These are phyloP conservation scores for Leishmania turanica DNA, from an alignment of 208 protist genomes.

Conservation along the genomic window DNA sequence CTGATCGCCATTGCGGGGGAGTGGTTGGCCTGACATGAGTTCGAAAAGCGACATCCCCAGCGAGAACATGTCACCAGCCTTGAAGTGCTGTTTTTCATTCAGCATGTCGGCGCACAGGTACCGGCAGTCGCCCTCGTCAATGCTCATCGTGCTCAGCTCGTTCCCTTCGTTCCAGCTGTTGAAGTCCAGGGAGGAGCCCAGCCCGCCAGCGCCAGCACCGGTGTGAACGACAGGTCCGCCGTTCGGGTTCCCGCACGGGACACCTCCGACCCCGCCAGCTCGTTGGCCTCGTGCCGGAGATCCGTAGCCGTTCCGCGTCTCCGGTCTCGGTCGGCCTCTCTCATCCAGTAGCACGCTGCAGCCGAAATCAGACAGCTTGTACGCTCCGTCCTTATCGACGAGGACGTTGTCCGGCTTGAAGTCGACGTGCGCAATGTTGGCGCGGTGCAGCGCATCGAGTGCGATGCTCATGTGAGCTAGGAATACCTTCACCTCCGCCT, in stretches of 20 bases:
- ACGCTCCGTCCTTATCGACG: constrained; percentile 67
- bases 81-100: constrained; percentile 84
- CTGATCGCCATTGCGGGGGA: constrained; percentile 76
- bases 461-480: constrained; percentile 88
- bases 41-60: constrained; percentile 93
- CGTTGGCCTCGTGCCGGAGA: constrained; percentile 2
- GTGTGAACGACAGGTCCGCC: not conserved
- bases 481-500: constrained; percentile 80
- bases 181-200: constrained; percentile 3
- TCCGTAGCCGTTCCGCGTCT: constrained; percentile 25
- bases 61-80: constrained; percentile 89
- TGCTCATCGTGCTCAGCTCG: constrained; percentile 71
- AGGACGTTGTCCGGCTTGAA: constrained; percentile 95
- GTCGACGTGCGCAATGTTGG: constrained; percentile 91
- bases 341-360: constrained; percentile 79
- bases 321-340: constrained; percentile 47
- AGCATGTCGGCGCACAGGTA: constrained; percentile 93
- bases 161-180: constrained; percentile 22
- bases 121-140: constrained; percentile 92
- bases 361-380: constrained; percentile 94
- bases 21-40: constrained; percentile 76
- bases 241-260: constrained; percentile 1
- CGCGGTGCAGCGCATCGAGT: constrained; percentile 81
- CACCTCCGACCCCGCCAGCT: not conserved
- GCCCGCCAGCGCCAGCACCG: not conserved